A percentile compares a stretch with the other conserved stretches of the same genome.
Evolutionary conservation across 345 rosid genomes (phyloP).

Genomic region (Clarkia xantiana): DNA sequence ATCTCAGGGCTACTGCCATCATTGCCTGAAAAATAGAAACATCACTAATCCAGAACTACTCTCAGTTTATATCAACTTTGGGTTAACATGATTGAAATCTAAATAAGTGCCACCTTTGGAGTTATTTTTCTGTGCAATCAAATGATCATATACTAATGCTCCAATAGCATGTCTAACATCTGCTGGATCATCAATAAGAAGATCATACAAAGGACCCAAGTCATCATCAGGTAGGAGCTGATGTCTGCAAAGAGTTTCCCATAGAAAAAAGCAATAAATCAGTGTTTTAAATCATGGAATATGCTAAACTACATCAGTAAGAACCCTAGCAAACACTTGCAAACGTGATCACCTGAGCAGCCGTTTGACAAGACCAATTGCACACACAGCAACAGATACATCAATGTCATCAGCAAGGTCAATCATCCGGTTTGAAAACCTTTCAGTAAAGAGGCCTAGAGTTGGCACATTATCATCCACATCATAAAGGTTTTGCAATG

Average conservation of each 20-base stretch:
- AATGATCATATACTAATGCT: slow-evolving; percentile 86
- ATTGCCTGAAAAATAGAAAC: slow-evolving; percentile 33
- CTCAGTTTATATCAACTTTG: slow-evolving; percentile 6
- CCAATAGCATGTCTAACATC: slow-evolving; percentile 94
- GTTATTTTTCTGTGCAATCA: slow-evolving; percentile 87
- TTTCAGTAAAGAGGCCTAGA: slow-evolving; percentile 78
- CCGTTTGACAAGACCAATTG: slow-evolving; percentile 91
- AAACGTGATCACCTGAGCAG: slow-evolving; percentile 48
- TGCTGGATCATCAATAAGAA: slow-evolving; percentile 91
- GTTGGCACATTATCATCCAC: slow-evolving; percentile 88
- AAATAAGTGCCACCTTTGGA: slow-evolving; percentile 41
- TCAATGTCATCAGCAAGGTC: slow-evolving; percentile 98
- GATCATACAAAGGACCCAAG: slow-evolving; percentile 91
- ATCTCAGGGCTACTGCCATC: slow-evolving; percentile 55
- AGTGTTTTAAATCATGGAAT: background rate
- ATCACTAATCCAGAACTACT: slow-evolving; percentile 1
- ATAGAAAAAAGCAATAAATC: background rate
- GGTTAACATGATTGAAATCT: slow-evolving; percentile 6
- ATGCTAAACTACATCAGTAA: background rate
- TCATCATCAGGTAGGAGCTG: slow-evolving; percentile 92
- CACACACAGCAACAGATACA: slow-evolving; percentile 84
- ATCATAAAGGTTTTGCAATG: slow-evolving; percentile 80
- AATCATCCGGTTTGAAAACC: slow-evolving; percentile 95
- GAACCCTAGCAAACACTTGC: background rate
- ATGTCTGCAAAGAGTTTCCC: slow-evolving; percentile 40